A percentile compares a stretch with the other conserved stretches of the same genome.
Evolutionary conservation across 805 yeast genomes (phyloP).

Genomic region (Cyberlindnera veronae): DNA sequence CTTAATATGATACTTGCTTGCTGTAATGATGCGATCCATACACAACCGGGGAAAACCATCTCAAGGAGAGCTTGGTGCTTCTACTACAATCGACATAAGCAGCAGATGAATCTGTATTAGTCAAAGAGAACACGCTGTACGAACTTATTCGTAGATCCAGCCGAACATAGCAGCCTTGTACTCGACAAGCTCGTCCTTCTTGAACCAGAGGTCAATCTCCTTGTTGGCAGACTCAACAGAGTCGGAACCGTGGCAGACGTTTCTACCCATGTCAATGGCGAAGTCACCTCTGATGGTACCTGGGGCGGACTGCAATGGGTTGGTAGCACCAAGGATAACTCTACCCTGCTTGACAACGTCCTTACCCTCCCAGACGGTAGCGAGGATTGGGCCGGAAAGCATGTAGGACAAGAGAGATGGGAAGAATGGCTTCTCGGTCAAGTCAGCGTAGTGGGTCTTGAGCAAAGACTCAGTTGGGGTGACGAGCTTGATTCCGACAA

Average conservation of each 20-base stretch:
- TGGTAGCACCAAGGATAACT: conserved; percentile 96
- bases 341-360: conserved; percentile 99
- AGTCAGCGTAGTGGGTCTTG: conserved; percentile 93
- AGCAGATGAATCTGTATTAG: too few relatives aligned
- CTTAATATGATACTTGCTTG: too few relatives aligned
- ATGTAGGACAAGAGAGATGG: conserved; percentile 94
- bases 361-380: conserved; percentile 99
- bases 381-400: conserved; percentile 97
- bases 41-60: too few relatives aligned
- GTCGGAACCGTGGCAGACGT: conserved; percentile 99
- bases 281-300: conserved; percentile 99
- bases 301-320: conserved; percentile 95
- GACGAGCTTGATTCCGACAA: conserved; percentile 91
- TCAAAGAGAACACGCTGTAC: not conserved
- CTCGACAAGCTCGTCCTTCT: conserved; percentile 89
- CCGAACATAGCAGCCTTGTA: conserved; percentile 66
- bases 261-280: conserved; percentile 98
- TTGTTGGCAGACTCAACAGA: conserved; percentile 96
- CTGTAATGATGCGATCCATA: too few relatives aligned
- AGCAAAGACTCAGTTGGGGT: conserved; percentile 83
- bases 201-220: conserved; percentile 98
- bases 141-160: conserved; percentile 4
- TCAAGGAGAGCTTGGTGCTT: too few relatives aligned
- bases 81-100: too few relatives aligned
- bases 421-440: conserved; percentile 95